These are phyloP conservation scores for Pseudocercospora fuligena DNA, from an alignment of 2,329 filamentous ascomycete species.

Conservation along the genomic window DNA sequence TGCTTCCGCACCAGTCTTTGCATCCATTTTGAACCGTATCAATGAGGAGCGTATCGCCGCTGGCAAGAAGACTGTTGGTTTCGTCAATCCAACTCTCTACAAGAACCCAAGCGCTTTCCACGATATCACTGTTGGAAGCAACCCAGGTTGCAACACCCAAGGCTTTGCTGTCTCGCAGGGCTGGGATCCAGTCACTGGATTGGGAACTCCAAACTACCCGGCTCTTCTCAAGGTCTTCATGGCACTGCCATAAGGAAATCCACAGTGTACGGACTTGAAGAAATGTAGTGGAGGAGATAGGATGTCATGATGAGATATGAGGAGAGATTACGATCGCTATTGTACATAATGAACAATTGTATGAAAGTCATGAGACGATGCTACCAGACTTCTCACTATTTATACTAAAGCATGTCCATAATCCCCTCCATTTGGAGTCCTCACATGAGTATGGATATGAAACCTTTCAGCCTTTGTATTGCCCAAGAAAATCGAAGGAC, in stretches of 20 bases:
- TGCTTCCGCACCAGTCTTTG: conserved; percentile 37
- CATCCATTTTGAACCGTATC: conserved; percentile 35
- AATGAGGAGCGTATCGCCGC: conserved; percentile 38
- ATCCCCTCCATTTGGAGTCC: neutral
- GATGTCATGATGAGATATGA: neutral
- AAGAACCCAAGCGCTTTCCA: conserved; percentile 44
- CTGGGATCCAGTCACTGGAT: conserved; percentile 39
- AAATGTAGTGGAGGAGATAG: neutral
- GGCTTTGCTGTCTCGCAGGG: conserved; percentile 34
- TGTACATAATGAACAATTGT: neutral
- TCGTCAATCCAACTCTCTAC: conserved; percentile 44
- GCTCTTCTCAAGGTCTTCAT: conserved; percentile 29
- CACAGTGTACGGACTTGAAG: neutral
- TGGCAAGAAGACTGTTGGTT: conserved; percentile 37
- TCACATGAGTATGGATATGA: neutral
- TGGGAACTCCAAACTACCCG: conserved; percentile 32
- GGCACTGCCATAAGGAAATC: neutral
- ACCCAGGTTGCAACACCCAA: conserved; percentile 40
- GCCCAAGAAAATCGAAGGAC: neutral
- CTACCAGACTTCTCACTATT: neutral
- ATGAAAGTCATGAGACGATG: neutral
- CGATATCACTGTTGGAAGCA: conserved; percentile 44
- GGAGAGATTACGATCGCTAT: neutral
- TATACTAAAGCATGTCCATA: neutral
- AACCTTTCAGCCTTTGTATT: neutral